Base-by-base conservation (phyloP, 805 yeast species). In the Phaffomyces thermotolerans region DNA sequence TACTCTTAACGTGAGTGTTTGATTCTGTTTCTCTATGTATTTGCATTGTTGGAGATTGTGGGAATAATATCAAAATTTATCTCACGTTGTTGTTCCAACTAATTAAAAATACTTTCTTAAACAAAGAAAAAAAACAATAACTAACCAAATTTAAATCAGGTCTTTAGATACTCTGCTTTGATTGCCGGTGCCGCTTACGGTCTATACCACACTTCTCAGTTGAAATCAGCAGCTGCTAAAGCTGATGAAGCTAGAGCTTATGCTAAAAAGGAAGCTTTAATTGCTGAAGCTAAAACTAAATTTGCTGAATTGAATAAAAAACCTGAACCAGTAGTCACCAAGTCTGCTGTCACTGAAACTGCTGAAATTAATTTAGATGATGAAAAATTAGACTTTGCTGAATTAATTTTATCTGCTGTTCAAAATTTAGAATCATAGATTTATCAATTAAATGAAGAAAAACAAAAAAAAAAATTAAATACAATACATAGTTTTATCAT, bases 121-220 rank as follows among this genome's bases (percentile, higher is more conserved):
- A n/a, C n/a, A n/a, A n/a, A n/a, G n/a, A n/a, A n/a, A n/a, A n/a
- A n/a, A n/a, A n/a, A n/a, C n/a, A n/a, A n/a, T n/a, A n/a, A n/a
- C 15, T 20, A 23, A 49, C 52, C 42, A 48, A 51, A 50, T 20
- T 15, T 14, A 8, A 15, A 6, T 12, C 44, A 84, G 84, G 89
- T 90, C 61, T 78, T 90, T 63, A 87, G 98, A 81, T 91, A 93
- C 81, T 73, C 95, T 54, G 83, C 95, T 43, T 76, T 91, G 54
- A 91, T 85, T 43, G 78, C 87, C 55, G 99, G 99, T 66, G 72
- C 90, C 46, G 74, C 78, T 49, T 87, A 86, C 69, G 99, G 99
- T 57, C 85, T 88, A 52, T 75, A 75, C 65, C 95, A 88, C 74
- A 85, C 95, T 67, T 70, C 76, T 61, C 66, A 73, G 42, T 74